Conservation (phyloP, 352 stramenopile species). For the Thalassiosira exigua region DNA sequence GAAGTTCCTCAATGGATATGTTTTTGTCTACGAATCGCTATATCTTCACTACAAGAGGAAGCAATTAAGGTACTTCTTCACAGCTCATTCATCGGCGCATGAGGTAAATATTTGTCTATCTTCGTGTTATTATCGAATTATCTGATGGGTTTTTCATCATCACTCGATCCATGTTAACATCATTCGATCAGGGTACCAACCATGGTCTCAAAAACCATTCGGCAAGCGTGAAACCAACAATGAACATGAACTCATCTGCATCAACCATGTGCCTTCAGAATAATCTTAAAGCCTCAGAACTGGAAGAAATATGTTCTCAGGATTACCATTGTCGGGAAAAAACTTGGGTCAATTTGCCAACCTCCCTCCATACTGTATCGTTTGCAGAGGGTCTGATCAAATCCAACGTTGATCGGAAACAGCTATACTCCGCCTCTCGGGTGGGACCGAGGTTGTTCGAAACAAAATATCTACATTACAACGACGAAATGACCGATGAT, state of each 20-base stretch:
- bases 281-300: neutral
- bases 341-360: neutral
- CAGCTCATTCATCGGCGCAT: constrained; percentile 11
- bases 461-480: neutral
- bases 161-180: neutral
- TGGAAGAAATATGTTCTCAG: neutral
- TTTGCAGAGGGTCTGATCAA: constrained; percentile 9
- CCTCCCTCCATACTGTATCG: neutral
- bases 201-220: neutral
- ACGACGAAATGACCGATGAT: neutral
- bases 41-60: constrained; percentile 30
- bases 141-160: neutral
- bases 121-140: neutral
- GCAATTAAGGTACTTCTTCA: constrained; percentile 6
- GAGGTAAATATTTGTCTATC: constrained; percentile 17
- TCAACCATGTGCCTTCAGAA: neutral
- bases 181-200: constrained; percentile 13
- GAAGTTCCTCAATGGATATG: constrained; percentile 18
- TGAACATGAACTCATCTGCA: neutral
- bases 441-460: neutral
- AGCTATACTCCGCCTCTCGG: neutral
- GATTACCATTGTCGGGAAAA: neutral
- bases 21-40: constrained; percentile 18
- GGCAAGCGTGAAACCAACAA: neutral
- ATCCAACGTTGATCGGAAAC: neutral